These are phyloP conservation scores for Pseudogymnoascus sp. DNA, from an alignment of 2,329 filamentous ascomycete species.

Conservation along the genomic window DNA sequence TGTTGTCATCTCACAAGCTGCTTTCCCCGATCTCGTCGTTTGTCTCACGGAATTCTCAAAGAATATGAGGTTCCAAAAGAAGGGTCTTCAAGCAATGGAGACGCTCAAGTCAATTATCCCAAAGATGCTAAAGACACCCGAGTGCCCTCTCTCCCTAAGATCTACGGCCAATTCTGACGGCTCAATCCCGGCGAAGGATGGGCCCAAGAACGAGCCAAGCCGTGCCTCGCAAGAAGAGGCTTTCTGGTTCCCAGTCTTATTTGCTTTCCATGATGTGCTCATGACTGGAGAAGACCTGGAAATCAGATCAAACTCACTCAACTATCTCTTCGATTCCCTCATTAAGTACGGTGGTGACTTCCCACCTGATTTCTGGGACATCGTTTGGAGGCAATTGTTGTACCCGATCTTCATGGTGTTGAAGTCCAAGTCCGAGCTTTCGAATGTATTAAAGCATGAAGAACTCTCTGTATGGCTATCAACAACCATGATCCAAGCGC, in stretches of 20 bases:
- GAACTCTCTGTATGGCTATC: conserved; percentile 98
- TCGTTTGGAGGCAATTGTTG: conserved; percentile 89
- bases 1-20: conserved; percentile 90
- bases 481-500: conserved; percentile 97
- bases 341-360: conserved; percentile 87
- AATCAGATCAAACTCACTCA: conserved; percentile 81
- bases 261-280: conserved; percentile 95
- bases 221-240: conserved; percentile 91
- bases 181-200: conserved; percentile 26
- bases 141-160: conserved; percentile 77
- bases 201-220: conserved; percentile 50
- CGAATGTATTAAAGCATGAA: conserved; percentile 89
- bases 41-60: conserved; percentile 98
- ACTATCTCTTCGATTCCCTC: conserved; percentile 93
- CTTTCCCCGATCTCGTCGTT: conserved; percentile 92
- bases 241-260: conserved; percentile 97
- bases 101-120: conserved; percentile 87
- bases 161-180: conserved; percentile 32
- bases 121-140: conserved; percentile 89
- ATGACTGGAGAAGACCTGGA: conserved; percentile 99
- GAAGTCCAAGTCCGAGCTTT: conserved; percentile 92
- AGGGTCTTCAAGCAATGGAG: conserved; percentile 92
- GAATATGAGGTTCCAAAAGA: conserved; percentile 97
- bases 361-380: conserved; percentile 94
- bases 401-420: conserved; percentile 99